Evolutionary conservation across 2,329 filamentous ascomycete genomes (phyloP), one percentile per base, ranked within the genome.

Genomic region (Chaetomium globosum): DNA sequence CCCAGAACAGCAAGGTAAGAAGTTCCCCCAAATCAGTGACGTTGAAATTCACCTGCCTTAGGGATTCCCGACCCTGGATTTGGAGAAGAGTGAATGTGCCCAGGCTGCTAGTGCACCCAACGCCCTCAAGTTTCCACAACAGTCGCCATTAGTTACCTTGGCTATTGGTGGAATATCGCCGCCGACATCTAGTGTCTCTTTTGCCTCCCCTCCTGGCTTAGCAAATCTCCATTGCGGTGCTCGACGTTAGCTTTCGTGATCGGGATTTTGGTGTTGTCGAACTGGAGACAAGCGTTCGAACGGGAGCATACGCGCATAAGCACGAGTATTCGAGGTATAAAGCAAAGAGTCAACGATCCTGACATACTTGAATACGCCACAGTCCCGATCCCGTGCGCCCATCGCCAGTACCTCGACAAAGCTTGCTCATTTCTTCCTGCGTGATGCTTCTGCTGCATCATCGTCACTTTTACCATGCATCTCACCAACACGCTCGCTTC

Each of bases 391-490:
- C 21, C 6, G 21, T 46, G 43, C 10, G 21, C 19, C 43, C 48
- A 51, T 23, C 5, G n/a, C 23, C 3, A 16, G 13, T 10, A 5
- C 19, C 4, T 43, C 26, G 26, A 26, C 46, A 48, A n/a, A n/a
- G 19, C 46, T 7, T 48, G 46, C 46, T n/a, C 46, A 48, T n/a
- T 48, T 7, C n/a, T 48, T 48, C 19, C n/a, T 6, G 9, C 9
- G 5, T 4, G n/a, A 1, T 19, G 46, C 23, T n/a, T 10, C n/a
- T n/a, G 6, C 49, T 36, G 52, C 7, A 33, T 33, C 28, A 31
- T 33, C 52, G 28, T 54, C 52, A 8, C 30, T 30, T 54, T 21
- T 30, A 54, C 52, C 52, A 54, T 54, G 52, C 52, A 54, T 13
- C 5, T 54, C 52, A 54, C 52, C 28, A 30, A 30, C 2, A 33